Evolutionary conservation across 768 basidiomycete genomes (phyloP).

Genomic region (Dentipellis fragilis): DNA sequence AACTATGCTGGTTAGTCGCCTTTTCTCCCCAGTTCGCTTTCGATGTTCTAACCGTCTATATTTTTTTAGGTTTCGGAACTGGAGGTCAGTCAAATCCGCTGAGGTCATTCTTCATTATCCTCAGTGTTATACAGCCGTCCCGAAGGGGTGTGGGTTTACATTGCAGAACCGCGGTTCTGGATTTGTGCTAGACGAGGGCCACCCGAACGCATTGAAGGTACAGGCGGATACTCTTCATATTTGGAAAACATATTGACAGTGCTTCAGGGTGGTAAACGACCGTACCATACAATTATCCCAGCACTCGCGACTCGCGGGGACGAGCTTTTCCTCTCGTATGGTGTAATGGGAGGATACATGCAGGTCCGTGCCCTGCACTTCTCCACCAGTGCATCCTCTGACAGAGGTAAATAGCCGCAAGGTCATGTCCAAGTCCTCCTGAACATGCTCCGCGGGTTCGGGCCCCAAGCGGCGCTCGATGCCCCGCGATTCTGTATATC

Average conservation of each 20-base stretch:
- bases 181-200: conserved; percentile 69
- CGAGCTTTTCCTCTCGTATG: conserved; percentile 82
- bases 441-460: conserved; percentile 82
- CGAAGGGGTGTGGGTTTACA: conserved; percentile 92
- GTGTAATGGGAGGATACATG: conserved; percentile 91
- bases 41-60: background rate
- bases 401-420: conserved; percentile 56
- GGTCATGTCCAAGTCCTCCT: conserved; percentile 93
- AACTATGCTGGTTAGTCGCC: conserved; percentile 62
- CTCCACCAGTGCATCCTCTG: background rate
- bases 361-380: conserved; percentile 34
- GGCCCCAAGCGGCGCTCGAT: conserved; percentile 83
- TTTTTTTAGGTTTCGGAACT: conserved; percentile 70
- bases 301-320: conserved; percentile 69
- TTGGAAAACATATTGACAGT: background rate
- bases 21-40: background rate
- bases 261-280: conserved; percentile 67
- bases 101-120: background rate
- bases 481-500: conserved; percentile 96
- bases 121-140: conserved; percentile 50
- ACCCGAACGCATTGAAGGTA: conserved; percentile 79
- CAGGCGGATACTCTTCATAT: background rate
- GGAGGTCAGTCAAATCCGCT: conserved; percentile 38
- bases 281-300: conserved; percentile 92
- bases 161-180: conserved; percentile 89